phyloP scores from a whole-genome alignment of 2,329 filamentous ascomycete genomes.

The Macrophomina phaseolina region DNA sequence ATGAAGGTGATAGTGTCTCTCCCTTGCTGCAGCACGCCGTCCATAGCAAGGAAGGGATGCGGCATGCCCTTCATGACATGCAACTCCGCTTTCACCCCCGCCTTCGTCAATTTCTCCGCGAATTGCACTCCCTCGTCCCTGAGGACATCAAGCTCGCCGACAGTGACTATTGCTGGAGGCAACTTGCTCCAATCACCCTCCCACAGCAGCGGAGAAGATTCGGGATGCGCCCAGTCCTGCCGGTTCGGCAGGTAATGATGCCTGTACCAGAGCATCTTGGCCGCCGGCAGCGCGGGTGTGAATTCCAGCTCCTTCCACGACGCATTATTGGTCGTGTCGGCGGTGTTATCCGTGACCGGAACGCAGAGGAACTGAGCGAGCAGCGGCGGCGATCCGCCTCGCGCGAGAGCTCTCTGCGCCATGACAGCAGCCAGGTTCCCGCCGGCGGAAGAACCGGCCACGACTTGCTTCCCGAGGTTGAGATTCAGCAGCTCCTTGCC shows the following conservation, averaged over 20 bases:
- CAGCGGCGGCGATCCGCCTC: constrained; percentile 3
- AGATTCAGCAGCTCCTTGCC: constrained; percentile 29
- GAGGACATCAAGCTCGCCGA: constrained; percentile 43
- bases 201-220: constrained; percentile 40
- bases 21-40: constrained; percentile 23
- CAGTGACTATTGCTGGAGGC: constrained; percentile 41
- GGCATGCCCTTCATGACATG: constrained; percentile 22
- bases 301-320: constrained; percentile 29
- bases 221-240: constrained; percentile 36
- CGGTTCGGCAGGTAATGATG: constrained; percentile 40
- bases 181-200: constrained; percentile 34
- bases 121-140: constrained; percentile 41
- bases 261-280: constrained; percentile 47
- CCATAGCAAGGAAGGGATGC: constrained; percentile 25
- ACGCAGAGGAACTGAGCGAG: constrained; percentile 35
- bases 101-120: constrained; percentile 35
- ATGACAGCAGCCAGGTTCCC: constrained; percentile 28
- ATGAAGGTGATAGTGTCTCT: constrained; percentile 17
- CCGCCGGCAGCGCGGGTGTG: constrained; percentile 42
- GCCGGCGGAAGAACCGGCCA: constrained; percentile 42
- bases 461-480: constrained; percentile 36
- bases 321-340: constrained; percentile 32
- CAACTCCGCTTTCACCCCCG: constrained; percentile 29
- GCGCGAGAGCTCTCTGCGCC: constrained; percentile 1
- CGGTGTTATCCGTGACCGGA: constrained; percentile 46